phyloP scores from a whole-genome alignment of 2,329 filamentous ascomycete genomes.

The Aspergillus ustus region DNA sequence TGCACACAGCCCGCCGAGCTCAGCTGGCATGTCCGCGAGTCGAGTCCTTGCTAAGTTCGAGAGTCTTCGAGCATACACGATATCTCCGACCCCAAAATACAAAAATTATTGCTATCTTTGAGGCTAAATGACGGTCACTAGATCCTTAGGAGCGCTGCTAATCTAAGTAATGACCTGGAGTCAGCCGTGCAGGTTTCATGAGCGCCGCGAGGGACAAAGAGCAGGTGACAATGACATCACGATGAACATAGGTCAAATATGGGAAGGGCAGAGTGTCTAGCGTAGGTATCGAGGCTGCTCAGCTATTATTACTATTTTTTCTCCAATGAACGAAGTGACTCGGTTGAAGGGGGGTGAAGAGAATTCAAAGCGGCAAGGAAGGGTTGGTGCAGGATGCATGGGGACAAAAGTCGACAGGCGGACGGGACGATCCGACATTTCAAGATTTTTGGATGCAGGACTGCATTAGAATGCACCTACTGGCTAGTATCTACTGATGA shows the following conservation, averaged over 20 bases:
- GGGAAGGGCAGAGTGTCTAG: neutral
- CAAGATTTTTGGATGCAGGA: neutral
- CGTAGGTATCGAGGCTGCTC: neutral
- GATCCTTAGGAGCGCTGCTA: neutral
- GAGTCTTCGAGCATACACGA: neutral
- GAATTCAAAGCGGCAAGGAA: neutral
- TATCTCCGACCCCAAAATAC: neutral
- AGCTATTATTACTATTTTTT: slow-evolving; percentile 1
- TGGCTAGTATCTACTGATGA: neutral
- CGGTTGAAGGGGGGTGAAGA: neutral
- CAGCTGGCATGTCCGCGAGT: neutral
- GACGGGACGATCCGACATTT: neutral
- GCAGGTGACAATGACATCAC: slow-evolving; percentile 15
- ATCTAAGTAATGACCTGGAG: slow-evolving; percentile 11
- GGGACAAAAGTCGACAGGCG: neutral
- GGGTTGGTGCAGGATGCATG: neutral
- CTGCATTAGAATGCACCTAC: neutral
- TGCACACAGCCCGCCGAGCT: slow-evolving; percentile 12
- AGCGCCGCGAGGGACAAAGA: slow-evolving; percentile 14
- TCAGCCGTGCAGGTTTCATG: slow-evolving; percentile 27
- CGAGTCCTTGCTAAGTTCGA: neutral
- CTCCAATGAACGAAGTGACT: neutral
- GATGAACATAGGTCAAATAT: neutral
- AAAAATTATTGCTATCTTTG: neutral
- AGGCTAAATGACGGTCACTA: neutral